Percentiles rank a stretch among this genome's conserved stretches.
Conservation (phyloP, 2,329 filamentous ascomycete species). For the Aspergillus latus region DNA sequence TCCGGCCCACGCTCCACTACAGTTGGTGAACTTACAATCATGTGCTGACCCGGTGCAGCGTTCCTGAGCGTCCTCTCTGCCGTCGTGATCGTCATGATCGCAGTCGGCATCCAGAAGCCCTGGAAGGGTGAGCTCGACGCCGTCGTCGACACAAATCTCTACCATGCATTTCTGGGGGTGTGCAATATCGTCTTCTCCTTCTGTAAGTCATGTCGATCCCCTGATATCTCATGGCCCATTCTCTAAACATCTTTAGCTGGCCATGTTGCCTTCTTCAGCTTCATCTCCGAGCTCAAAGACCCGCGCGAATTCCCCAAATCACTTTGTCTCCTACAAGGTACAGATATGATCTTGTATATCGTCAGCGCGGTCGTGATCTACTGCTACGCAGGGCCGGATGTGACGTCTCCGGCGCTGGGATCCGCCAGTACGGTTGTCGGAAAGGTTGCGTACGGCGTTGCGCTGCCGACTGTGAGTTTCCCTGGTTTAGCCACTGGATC, state of each 20-base stretch:
- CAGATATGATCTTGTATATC: slow-evolving; percentile 63
- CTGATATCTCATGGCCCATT: no score
- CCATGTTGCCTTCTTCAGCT: slow-evolving; percentile 67
- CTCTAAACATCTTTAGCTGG: slow-evolving; percentile 45
- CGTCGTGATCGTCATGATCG: slow-evolving; percentile 66
- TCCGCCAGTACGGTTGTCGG: slow-evolving; percentile 58
- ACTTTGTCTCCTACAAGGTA: slow-evolving; percentile 61
- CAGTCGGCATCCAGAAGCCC: slow-evolving; percentile 56
- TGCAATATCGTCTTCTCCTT: slow-evolving; percentile 72
- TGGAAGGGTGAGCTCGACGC: slow-evolving; percentile 37
- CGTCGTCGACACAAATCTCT: slow-evolving; percentile 48
- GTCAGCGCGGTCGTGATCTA: slow-evolving; percentile 68
- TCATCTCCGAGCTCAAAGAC: slow-evolving; percentile 64
- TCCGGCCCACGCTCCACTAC: neutral
- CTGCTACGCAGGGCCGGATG: slow-evolving; percentile 60
- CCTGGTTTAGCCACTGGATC: no score
- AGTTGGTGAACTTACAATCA: neutral
- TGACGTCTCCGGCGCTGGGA: slow-evolving; percentile 66
- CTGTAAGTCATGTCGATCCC: slow-evolving; percentile 52
- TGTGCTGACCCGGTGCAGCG: slow-evolving; percentile 37
- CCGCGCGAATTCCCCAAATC: slow-evolving; percentile 63
- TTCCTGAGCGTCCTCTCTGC: slow-evolving; percentile 65
- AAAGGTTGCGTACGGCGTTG: slow-evolving; percentile 68
- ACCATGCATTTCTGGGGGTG: slow-evolving; percentile 60
- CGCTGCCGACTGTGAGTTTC: slow-evolving; percentile 57